Base-by-base conservation (phyloP, 1,284 basidiomycete genomes). In the Cryptococcus sp. region DNA sequence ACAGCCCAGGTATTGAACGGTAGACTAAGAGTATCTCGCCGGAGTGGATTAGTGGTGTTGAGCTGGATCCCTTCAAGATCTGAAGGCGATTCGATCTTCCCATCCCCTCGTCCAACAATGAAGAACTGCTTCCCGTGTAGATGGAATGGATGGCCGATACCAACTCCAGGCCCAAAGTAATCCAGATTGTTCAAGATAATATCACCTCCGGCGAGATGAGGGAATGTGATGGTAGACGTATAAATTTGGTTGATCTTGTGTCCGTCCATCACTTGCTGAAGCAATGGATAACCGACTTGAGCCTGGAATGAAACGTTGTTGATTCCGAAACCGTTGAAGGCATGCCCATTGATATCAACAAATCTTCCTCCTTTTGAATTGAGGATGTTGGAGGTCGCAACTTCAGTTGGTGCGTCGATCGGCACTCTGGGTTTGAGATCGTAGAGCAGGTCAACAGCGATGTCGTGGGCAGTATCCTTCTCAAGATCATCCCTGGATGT, bases 111-210 rank as follows among this genome's bases (percentile, higher is more conserved):
- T 2, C 56, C 74, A 31, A 78, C 58, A 49, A 79, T 58, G 46
- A 58, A 61, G 53, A 69, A 64, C 6, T 51, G 49, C 36, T 56
- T 50, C 2, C 62, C 65, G 60, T 71, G 71, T 10, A 73, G 59
- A 57, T 74, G 72, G 57, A 66, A 73, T 1, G 77, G 76, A 57
- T 78, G 77, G 33, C 66, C 65, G 11, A 70, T 59, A n/a, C 57
- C 32, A 14, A 56, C 57, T 23, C 23, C 23, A 23, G 23, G 23
- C 23, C 23, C 23, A 23, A 23, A 23, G 23, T 23, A 23, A 50
- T 74, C 74, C 8, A 67, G 47, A 59, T 78, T 76, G 64, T 76
- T 76, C 57, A 79, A 61, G 47, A 71, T 58, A 30, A 71, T 56
- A 42, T 67, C 66, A 3, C 61, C 64, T 10, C 60, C 63, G 13